These are phyloP conservation scores for Serendipita vermifera DNA, from an alignment of 768 basidiomycete genomes.

Conservation along the genomic window DNA sequence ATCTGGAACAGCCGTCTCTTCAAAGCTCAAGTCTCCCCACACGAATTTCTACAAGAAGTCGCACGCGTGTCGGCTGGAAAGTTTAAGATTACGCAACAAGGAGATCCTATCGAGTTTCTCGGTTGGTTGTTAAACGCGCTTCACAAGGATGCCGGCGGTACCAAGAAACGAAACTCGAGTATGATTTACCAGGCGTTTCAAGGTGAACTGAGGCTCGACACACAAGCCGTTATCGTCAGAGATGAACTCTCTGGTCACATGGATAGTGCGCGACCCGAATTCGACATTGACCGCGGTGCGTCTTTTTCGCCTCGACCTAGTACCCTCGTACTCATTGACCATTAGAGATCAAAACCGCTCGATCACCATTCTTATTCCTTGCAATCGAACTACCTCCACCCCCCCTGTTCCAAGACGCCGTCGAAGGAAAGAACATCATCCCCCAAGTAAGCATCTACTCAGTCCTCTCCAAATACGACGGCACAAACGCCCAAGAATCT, in stretches of 20 bases:
- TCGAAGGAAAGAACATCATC: slow-evolving; percentile 94
- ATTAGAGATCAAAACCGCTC: slow-evolving; percentile 69
- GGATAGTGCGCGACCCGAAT: slow-evolving; percentile 63
- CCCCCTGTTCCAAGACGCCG: slow-evolving; percentile 90
- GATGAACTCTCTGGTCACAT: slow-evolving; percentile 45
- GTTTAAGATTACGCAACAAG: slow-evolving; percentile 86
- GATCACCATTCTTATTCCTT: slow-evolving; percentile 89
- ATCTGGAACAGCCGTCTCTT: slow-evolving; percentile 93
- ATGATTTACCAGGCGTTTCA: slow-evolving; percentile 90
- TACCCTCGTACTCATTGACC: neutral
- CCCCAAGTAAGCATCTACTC: slow-evolving; percentile 90
- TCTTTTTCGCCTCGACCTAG: slow-evolving; percentile 1
- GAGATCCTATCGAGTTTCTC: slow-evolving; percentile 92
- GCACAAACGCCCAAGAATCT: slow-evolving; percentile 82
- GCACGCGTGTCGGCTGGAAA: slow-evolving; percentile 77
- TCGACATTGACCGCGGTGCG: slow-evolving; percentile 86
- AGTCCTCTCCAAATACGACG: slow-evolving; percentile 89
- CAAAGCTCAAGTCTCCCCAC: slow-evolving; percentile 97
- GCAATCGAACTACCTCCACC: slow-evolving; percentile 93
- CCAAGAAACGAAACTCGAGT: slow-evolving; percentile 82
- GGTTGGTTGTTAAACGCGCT: slow-evolving; percentile 90
- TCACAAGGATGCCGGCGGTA: slow-evolving; percentile 88
- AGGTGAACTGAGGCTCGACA: slow-evolving; percentile 84
- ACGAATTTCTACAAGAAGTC: slow-evolving; percentile 97
- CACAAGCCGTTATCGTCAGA: slow-evolving; percentile 82